Conservation (phyloP, 805 yeast genomes). For the Candida tallmaniae region DNA sequence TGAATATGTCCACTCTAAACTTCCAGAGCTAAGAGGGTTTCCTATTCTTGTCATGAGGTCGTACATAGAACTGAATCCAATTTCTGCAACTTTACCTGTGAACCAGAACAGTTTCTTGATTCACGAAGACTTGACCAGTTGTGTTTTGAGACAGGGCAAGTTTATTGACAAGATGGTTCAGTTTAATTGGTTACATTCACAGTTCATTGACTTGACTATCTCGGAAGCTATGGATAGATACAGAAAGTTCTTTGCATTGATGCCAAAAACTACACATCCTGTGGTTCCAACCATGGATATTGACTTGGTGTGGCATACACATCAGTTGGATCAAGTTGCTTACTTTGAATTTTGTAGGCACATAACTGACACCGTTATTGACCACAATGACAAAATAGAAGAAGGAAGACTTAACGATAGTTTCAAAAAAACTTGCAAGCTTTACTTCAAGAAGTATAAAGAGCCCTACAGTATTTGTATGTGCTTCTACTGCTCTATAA, state of each 20-base stretch:
- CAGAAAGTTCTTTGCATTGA: slow-evolving; percentile 13
- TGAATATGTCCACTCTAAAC: no score
- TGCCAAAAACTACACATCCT: slow-evolving; percentile 2
- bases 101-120: slow-evolving; percentile 24
- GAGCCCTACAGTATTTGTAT: slow-evolving; percentile 3
- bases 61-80: slow-evolving; percentile 5
- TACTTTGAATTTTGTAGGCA: slow-evolving; percentile 1
- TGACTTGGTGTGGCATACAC: slow-evolving; percentile 7
- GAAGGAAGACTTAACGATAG: slow-evolving; percentile 13
- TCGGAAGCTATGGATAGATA: slow-evolving; percentile 17
- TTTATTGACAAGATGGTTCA: slow-evolving; percentile 16
- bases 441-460: neutral
- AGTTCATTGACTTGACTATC: slow-evolving; percentile 13
- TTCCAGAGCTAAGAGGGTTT: no score
- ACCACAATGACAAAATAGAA: slow-evolving; percentile 23
- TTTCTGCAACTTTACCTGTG: slow-evolving; percentile 1
- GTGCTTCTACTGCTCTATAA: slow-evolving; percentile 3
- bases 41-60: slow-evolving; percentile 3
- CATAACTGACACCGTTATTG: slow-evolving; percentile 5
- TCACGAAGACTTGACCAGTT: slow-evolving; percentile 21
- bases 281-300: slow-evolving; percentile 6
- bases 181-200: slow-evolving; percentile 2
- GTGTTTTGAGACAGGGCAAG: slow-evolving; percentile 17
- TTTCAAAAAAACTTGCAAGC: slow-evolving; percentile 13
- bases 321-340: slow-evolving; percentile 1